phyloP scores from a whole-genome alignment of 371 early-diverging fungal species.

The Encephalitozoon cuniculi region DNA sequence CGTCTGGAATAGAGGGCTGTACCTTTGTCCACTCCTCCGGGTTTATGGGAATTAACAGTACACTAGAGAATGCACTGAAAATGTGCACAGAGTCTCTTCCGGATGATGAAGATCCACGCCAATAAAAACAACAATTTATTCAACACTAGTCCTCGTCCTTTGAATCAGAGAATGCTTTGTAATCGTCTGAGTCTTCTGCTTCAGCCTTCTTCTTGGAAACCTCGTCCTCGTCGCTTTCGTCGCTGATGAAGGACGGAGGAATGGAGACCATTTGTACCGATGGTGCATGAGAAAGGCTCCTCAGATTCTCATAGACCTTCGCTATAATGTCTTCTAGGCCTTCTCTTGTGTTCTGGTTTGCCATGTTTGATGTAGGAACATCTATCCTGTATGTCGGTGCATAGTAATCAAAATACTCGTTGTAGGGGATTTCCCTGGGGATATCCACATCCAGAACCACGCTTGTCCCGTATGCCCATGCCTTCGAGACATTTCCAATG shows the following conservation, averaged over 20 bases:
- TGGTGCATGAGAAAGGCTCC: constrained; percentile 77
- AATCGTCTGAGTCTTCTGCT: constrained; percentile 39
- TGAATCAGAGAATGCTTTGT: constrained; percentile 13
- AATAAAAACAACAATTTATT: constrained; percentile 23
- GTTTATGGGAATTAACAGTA: constrained; percentile 55
- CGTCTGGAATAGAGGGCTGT: constrained; percentile 66
- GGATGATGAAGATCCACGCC: no score
- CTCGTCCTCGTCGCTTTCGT: constrained; percentile 59
- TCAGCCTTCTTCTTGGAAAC: constrained; percentile 42
- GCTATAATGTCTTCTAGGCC: constrained; percentile 67
- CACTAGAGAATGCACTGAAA: constrained; percentile 47
- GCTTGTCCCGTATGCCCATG: constrained; percentile 68
- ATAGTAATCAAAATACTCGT: constrained; percentile 57
- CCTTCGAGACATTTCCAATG: constrained; percentile 85
- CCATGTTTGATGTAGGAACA: constrained; percentile 68
- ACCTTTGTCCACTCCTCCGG: constrained; percentile 89
- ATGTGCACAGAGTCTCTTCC: constrained; percentile 45
- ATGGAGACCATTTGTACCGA: constrained; percentile 85
- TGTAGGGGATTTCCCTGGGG: constrained; percentile 53
- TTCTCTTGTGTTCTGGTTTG: constrained; percentile 75
- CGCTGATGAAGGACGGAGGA: constrained; percentile 61
- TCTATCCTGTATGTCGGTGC: constrained; percentile 55
- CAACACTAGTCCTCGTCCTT: background rate
- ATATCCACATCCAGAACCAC: constrained; percentile 57
- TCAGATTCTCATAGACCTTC: constrained; percentile 75